phyloP scores from a whole-genome alignment of 306 rosid species.

The Sesbania bispinosa region DNA sequence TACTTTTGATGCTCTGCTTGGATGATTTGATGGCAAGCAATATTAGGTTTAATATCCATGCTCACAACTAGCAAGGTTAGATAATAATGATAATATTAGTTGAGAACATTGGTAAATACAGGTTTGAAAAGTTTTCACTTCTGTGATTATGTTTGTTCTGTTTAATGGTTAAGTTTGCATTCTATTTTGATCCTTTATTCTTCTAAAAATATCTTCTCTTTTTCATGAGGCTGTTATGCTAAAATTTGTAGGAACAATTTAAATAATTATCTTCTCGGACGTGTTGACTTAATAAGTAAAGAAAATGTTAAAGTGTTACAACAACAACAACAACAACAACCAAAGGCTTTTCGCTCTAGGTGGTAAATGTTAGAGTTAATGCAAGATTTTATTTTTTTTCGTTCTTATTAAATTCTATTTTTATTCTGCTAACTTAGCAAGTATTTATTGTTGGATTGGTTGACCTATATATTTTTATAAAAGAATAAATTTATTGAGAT shows the following conservation, averaged over 20 bases:
- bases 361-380: neutral
- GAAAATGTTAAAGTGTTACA: slow-evolving; percentile 9
- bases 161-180: neutral
- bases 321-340: too few relatives aligned
- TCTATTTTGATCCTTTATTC: neutral
- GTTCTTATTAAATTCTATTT: neutral
- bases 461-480: neutral
- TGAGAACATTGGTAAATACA: neutral
- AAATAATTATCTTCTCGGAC: neutral
- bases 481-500: neutral
- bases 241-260: neutral
- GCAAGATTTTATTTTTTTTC: neutral
- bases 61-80: neutral
- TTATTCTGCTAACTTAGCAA: slow-evolving; percentile 3
- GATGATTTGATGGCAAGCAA: neutral
- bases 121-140: neutral
- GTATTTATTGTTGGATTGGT: slow-evolving; percentile 1
- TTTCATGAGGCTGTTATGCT: neutral
- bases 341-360: slow-evolving; percentile 1
- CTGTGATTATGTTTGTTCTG: neutral
- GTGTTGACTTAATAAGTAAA: slow-evolving; percentile 7
- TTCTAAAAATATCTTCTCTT: neutral
- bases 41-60: slow-evolving; percentile 2
- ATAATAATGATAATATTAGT: neutral
- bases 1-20: neutral